phyloP scores from a whole-genome alignment of 1,284 basidiomycete genomes.

The Athelia psychrophila region DNA sequence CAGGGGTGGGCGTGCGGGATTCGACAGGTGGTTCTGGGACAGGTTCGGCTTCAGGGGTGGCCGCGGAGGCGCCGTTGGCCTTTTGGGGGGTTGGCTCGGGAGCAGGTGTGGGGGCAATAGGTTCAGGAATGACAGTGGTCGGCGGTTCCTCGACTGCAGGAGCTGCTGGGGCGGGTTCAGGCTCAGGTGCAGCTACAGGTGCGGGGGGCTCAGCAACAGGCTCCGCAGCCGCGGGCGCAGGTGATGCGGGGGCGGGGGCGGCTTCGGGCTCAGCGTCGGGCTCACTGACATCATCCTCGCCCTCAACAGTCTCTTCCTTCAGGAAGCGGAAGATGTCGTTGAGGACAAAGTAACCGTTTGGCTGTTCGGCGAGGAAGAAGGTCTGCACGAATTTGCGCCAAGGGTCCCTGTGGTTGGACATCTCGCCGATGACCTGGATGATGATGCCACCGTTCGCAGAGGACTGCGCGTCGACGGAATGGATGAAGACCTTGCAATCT shows the following conservation, averaged over 20 bases:
- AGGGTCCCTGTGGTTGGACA: slow-evolving; percentile 87
- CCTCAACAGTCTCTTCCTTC: slow-evolving; percentile 89
- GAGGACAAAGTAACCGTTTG: slow-evolving; percentile 98
- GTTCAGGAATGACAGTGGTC: slow-evolving; percentile 29
- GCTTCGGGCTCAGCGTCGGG: slow-evolving; percentile 25
- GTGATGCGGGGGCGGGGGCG: slow-evolving; percentile 24
- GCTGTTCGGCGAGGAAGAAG: slow-evolving; percentile 99
- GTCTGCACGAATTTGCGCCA: slow-evolving; percentile 99
- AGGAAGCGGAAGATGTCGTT: slow-evolving; percentile 99
- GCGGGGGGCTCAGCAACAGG: slow-evolving; percentile 20
- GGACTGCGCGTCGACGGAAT: slow-evolving; percentile 91
- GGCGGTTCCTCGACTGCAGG: slow-evolving; percentile 33
- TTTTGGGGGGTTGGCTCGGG: slow-evolving; percentile 19
- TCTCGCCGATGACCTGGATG: slow-evolving; percentile 98
- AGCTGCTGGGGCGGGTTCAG: slow-evolving; percentile 33
- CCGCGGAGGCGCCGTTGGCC: slow-evolving; percentile 22
- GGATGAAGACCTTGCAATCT: slow-evolving; percentile 97
- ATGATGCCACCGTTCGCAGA: slow-evolving; percentile 96
- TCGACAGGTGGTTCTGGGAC: slow-evolving; percentile 1
- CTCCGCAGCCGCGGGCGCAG: slow-evolving; percentile 24
- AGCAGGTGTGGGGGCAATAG: slow-evolving; percentile 23
- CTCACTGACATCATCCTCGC: slow-evolving; percentile 59
- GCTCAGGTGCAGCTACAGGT: slow-evolving; percentile 26
- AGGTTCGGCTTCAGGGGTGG: slow-evolving; percentile 23
- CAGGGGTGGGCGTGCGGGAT: slow-evolving; percentile 15